A percentile compares a stretch with the other conserved stretches of the same genome.
Evolutionary conservation across 345 rosid genomes (phyloP).

Genomic region (Populus deltoides): DNA sequence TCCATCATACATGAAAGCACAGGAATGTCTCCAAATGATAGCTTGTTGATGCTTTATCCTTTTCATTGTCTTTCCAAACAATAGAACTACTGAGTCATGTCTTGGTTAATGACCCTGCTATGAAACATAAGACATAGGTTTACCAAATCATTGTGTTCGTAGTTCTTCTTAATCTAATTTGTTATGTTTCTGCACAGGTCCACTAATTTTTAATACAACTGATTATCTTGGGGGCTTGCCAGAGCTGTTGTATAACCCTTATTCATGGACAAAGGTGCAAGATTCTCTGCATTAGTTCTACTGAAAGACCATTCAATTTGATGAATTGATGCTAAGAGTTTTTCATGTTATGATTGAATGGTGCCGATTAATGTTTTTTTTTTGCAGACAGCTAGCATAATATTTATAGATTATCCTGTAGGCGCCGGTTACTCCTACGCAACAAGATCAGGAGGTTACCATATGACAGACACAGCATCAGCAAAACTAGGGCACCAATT

Average conservation of each 20-base stretch:
- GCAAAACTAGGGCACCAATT: background rate
- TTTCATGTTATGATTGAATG: background rate
- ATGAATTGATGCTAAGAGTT: background rate
- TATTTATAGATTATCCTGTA: slow-evolving; percentile 22
- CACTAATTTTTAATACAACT: slow-evolving; percentile 7
- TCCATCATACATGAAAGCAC: background rate
- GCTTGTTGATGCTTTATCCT: background rate
- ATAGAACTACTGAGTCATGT: background rate
- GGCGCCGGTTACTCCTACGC: slow-evolving; percentile 22
- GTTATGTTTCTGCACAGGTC: slow-evolving; percentile 14
- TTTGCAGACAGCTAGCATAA: slow-evolving; percentile 20
- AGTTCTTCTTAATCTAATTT: background rate
- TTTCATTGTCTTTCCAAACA: background rate
- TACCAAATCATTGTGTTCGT: background rate
- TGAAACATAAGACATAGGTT: too few species aligned
- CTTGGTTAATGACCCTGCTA: background rate
- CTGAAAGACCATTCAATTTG: background rate
- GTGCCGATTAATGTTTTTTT: background rate
- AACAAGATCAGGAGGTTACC: slow-evolving; percentile 3
- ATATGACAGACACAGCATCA: slow-evolving; percentile 7
- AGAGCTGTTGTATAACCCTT: slow-evolving; percentile 1
- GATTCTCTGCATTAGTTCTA: too few species aligned
- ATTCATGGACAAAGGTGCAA: slow-evolving; percentile 34
- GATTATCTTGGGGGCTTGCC: slow-evolving; percentile 27
- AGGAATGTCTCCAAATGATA: background rate